Evolutionary conservation across 495 filamentous ascomycete species (phyloP).

Genomic region (Neurospora sp.): DNA sequence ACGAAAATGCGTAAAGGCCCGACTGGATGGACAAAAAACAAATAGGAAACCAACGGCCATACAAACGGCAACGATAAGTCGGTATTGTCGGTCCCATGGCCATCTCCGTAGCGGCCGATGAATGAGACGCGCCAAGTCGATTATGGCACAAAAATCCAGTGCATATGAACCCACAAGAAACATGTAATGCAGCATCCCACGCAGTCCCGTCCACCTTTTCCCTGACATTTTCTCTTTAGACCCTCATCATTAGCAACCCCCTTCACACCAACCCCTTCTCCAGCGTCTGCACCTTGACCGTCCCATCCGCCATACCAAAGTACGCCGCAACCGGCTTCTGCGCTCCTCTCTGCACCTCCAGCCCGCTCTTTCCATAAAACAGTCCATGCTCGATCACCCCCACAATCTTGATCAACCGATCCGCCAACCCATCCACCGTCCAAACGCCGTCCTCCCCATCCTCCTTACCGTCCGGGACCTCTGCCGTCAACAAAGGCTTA

Average conservation of each 20-base stretch:
- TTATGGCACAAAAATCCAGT: too few relatives aligned
- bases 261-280: neutral
- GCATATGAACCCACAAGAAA: too few relatives aligned
- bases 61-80: neutral
- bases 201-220: too few relatives aligned
- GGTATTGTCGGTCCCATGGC: neutral
- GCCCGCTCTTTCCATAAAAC: conserved; percentile 70
- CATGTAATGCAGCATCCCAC: too few relatives aligned
- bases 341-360: conserved; percentile 55
- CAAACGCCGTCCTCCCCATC: conserved; percentile 49
- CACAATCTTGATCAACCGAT: conserved; percentile 64
- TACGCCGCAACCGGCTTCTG: conserved; percentile 91
- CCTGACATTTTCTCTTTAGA: too few relatives aligned
- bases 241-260: too few relatives aligned
- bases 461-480: conserved; percentile 19
- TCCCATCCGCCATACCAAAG: conserved; percentile 74
- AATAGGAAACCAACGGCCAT: neutral
- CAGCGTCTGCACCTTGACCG: conserved; percentile 30
- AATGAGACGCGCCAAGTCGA: too few relatives aligned
- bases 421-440: conserved; percentile 67
- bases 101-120: too few relatives aligned
- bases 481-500: conserved; percentile 48
- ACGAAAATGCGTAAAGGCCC: too few relatives aligned
- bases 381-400: conserved; percentile 85
- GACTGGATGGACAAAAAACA: too few relatives aligned